Evolutionary conservation across 2,329 filamentous ascomycete species (phyloP).

Genomic region (Ophiognomonia clavigignenti-juglandacearum): DNA sequence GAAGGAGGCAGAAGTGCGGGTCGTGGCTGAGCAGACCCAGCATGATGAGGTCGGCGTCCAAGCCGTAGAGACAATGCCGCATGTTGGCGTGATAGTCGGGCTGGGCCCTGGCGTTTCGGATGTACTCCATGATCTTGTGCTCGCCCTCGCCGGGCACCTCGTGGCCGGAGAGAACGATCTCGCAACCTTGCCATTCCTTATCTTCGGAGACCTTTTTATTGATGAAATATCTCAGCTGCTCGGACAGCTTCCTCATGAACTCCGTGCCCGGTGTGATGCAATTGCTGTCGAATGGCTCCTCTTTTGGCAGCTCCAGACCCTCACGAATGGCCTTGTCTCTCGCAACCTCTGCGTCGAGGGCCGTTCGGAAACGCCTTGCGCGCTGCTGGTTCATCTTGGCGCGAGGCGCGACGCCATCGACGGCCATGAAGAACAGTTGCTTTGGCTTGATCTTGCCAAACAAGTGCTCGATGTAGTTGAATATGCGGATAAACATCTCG

Average conservation of each 20-base stretch:
- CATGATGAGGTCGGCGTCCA: constrained; percentile 99
- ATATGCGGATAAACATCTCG: constrained; percentile 99
- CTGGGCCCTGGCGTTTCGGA: constrained; percentile 93
- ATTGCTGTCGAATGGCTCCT: constrained; percentile 96
- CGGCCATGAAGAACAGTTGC: constrained; percentile 98
- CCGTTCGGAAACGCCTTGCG: constrained; percentile 89
- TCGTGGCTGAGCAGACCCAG: constrained; percentile 94
- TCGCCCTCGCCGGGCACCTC: constrained; percentile 98
- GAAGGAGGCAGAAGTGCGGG: constrained; percentile 93
- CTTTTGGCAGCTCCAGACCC: constrained; percentile 88
- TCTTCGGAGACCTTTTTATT: constrained; percentile 98
- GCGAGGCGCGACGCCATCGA: constrained; percentile 93
- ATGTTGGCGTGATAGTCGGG: constrained; percentile 88
- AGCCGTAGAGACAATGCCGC: constrained; percentile 92
- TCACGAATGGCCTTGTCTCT: constrained; percentile 88
- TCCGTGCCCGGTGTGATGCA: constrained; percentile 96
- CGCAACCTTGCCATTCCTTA: constrained; percentile 93
- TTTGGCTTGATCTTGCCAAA: constrained; percentile 99
- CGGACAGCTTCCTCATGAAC: constrained; percentile 95
- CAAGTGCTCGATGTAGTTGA: constrained; percentile 99
- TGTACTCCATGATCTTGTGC: constrained; percentile 99
- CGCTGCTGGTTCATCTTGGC: constrained; percentile 99
- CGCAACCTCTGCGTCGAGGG: constrained; percentile 82
- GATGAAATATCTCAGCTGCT: constrained; percentile 95
- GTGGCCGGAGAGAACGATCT: constrained; percentile 93